These are phyloP conservation scores for Pedinophyceae sp. DNA, from an alignment of 139 green algal species.

Conservation along the genomic window DNA sequence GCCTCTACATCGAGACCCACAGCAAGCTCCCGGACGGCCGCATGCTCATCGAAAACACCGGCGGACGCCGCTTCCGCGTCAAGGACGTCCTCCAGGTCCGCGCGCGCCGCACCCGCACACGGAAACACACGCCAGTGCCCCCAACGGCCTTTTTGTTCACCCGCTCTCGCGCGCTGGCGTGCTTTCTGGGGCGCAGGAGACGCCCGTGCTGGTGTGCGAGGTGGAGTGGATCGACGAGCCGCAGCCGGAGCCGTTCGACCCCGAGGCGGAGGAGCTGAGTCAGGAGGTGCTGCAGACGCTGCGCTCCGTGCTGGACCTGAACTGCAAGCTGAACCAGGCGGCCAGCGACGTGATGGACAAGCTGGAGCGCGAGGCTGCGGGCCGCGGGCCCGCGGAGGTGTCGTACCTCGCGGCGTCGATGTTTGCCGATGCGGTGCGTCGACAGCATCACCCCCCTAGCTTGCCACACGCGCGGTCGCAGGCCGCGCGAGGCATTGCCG, in stretches of 20 bases:
- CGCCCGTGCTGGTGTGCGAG: conserved; percentile 3
- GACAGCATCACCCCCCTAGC: too few species aligned
- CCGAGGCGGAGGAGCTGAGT: not conserved
- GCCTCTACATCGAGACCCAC: conserved; percentile 3
- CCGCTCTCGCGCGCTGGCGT: too few species aligned
- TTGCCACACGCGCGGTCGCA: too few species aligned
- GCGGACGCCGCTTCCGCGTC: not conserved
- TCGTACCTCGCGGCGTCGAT: conserved; percentile 1
- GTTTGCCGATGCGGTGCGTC: too few species aligned
- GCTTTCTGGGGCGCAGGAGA: too few species aligned
- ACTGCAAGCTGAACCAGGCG: not conserved
- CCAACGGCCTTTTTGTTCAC: too few species aligned
- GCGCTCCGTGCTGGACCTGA: not conserved
- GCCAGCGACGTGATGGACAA: not conserved
- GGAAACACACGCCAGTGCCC: too few species aligned
- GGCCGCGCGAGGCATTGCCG: too few species aligned
- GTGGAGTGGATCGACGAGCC: conserved; percentile 4
- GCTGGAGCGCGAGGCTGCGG: not conserved
- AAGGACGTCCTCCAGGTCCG: not conserved
- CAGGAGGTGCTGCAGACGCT: conserved; percentile 1
- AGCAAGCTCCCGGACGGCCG: not conserved
- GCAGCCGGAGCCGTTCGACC: not conserved
- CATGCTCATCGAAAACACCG: not conserved
- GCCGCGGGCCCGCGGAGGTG: not conserved
- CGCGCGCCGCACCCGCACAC: too few species aligned